Evolutionary conservation across 2,329 filamentous ascomycete genomes (phyloP), one percentile per base, ranked within the genome.

Genomic region (Exophiala calicioides): DNA sequence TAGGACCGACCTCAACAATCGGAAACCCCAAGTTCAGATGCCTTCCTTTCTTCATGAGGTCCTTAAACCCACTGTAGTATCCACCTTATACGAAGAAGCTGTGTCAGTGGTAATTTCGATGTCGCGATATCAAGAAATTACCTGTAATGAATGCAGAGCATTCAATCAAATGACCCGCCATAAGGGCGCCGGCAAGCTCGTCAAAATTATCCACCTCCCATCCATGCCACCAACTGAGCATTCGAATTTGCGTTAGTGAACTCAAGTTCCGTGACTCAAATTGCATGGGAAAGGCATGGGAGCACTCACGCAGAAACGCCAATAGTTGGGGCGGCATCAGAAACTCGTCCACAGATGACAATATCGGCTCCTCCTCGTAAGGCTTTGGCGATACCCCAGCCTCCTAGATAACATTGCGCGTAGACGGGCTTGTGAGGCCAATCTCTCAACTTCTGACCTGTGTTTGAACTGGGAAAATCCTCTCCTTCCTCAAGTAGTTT

Each of bases 161-260:
- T 44, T 65, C 62, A 9, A 62, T 61, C 12, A 62, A 38, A 46
- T 64, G 60, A 58, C 62, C 62, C 20, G 58, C 60, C 16, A 65
- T 38, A 12, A 53, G 31, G 5, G 49, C 13, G 8, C 35, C 26
- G 4, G 58, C 58, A 19, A 60, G 47, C 19, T 43, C 16, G 23
- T 57, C 35, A 13, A 71, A 76, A 13, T 73, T 66, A 0, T 64
- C 67, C 7, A 71, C 66, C 0, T 48, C 47, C 79, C 78, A 82
- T 1, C 66, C 64, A 41, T 81, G 70, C 71, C 77, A 81, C 65
- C 70, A 81, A 53, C 71, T n/a, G n/a, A n/a, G n/a, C n/a, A n/a
- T n/a, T n/a, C n/a, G n/a, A n/a, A n/a, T n/a, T n/a, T n/a, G n/a
- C n/a, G n/a, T n/a, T n/a, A n/a, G n/a, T n/a, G n/a, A n/a, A n/a